phyloP scores from a whole-genome alignment of 495 filamentous ascomycete genomes.

The Amorphotheca resinae region DNA sequence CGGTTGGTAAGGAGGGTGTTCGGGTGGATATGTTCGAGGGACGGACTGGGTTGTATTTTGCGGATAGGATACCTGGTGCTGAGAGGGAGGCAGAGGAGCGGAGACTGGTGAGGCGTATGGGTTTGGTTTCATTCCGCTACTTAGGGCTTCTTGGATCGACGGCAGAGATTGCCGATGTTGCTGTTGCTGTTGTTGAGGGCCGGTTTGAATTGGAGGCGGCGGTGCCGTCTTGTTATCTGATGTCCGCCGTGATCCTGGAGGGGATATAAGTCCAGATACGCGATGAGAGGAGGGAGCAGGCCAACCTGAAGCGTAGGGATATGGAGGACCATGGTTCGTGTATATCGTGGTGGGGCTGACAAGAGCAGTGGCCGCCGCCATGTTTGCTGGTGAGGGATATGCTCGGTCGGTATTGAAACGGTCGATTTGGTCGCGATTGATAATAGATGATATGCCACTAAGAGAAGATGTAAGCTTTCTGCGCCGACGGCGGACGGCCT shows the following conservation, averaged over 20 bases:
- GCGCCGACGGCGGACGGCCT: background rate
- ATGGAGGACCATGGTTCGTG: conserved; percentile 48
- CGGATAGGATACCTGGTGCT: conserved; percentile 11
- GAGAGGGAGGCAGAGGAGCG: conserved; percentile 9
- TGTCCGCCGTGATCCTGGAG: conserved; percentile 19
- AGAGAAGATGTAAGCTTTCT: background rate
- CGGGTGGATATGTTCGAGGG: conserved; percentile 16
- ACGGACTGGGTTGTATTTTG: conserved; percentile 10
- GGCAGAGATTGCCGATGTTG: conserved; percentile 19
- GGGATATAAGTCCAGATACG: conserved; percentile 26
- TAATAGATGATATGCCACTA: conserved; percentile 15
- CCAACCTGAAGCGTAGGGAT: conserved; percentile 36
- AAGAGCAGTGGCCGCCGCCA: conserved; percentile 17
- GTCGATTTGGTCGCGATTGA: conserved; percentile 14
- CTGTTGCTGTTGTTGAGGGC: conserved; percentile 2
- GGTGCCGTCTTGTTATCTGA: conserved; percentile 16
- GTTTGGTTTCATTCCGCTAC: conserved; percentile 7
- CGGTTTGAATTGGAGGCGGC: conserved; percentile 15
- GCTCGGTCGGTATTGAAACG: conserved; percentile 10
- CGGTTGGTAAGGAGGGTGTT: conserved; percentile 9
- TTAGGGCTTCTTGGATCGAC: conserved; percentile 21
- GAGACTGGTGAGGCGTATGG: conserved; percentile 16
- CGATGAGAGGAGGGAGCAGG: conserved; percentile 25
- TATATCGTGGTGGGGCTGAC: conserved; percentile 36
- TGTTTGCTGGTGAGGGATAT: conserved; percentile 11